Evolutionary conservation across 2,329 filamentous ascomycete genomes (phyloP), one percentile per base, ranked within the genome.

Genomic region (Talaromyces pinophilus): DNA sequence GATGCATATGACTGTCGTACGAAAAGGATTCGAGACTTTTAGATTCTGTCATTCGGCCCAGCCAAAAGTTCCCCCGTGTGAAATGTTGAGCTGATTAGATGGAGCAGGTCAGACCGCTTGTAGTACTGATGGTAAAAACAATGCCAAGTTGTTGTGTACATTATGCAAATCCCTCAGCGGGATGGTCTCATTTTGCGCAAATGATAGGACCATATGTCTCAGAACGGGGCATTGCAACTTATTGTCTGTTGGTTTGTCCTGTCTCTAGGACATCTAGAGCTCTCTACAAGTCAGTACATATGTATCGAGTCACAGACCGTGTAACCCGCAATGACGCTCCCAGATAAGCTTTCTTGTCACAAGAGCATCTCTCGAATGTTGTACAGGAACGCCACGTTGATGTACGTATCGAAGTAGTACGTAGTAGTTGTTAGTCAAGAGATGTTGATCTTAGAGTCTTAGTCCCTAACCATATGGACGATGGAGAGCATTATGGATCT

Each of bases 131-230:
- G 33, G 25, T 10, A n/a, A 8, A 11, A 30, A 54, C 22, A 17
- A n/a, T 33, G 25, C 25, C 50, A n/a, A 54, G 28, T 33, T 54
- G 54, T 15, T 22, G 28, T 54, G 28, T n/a, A 35, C 33, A 40
- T 38, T 22, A 46, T 19, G 33, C 63, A 35, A 61, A 65, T 61
- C n/a, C 15, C 25, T 65, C 57, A 2, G 30, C 46, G 28, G 28
- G 8, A 65, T 64, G 35, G 61, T 54, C 61, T 55, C 61, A 63
- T 63, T 42, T 63, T 30, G 48, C 35, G 48, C 61, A 63, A 44
- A 33, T 44, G 28, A 22, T 25, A 44, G 60, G 54, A 40, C 13
- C 33, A 35, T 35, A 57, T 57, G 30, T 57, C 17, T 54, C 50
- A 54, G 28, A 33, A 54, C 17, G 50, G 28, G 50, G 28, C 54